Evolutionary conservation across 768 basidiomycete genomes (phyloP).

Genomic region (Podaxis mareebaensis): DNA sequence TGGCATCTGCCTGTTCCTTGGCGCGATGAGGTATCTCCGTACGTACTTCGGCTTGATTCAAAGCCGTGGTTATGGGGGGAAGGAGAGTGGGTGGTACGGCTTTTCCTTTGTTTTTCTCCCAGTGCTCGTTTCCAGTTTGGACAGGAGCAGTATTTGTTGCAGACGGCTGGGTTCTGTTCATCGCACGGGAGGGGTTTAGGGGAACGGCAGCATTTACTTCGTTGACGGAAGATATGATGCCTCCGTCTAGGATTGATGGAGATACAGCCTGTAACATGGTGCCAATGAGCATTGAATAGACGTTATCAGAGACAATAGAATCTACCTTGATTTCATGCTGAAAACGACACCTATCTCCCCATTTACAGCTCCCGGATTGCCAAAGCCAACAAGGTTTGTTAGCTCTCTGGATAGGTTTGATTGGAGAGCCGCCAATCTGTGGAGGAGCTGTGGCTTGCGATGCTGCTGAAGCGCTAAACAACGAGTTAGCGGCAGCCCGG

Average conservation of each 20-base stretch:
- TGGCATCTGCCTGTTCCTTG: too few species aligned
- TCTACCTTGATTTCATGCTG: constrained; percentile 6
- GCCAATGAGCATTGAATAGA: not conserved
- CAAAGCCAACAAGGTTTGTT: not conserved
- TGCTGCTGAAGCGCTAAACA: not conserved
- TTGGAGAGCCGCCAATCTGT: too few species aligned
- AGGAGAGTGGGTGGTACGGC: not conserved
- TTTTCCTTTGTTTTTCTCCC: not conserved
- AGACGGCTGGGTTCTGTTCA: not conserved
- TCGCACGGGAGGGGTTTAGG: not conserved
- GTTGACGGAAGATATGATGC: not conserved
- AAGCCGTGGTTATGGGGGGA: not conserved
- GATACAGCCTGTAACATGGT: not conserved
- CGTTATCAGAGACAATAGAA: not conserved
- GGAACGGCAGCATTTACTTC: not conserved
- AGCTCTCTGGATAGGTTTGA: not conserved
- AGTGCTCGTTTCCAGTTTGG: not conserved
- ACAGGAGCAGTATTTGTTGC: not conserved
- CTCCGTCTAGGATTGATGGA: not conserved
- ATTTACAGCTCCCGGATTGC: constrained; percentile 4
- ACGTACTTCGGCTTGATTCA: not conserved
- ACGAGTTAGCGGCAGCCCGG: not conserved
- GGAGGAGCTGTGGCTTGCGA: not conserved
- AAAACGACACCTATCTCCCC: constrained; percentile 12
- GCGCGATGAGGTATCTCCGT: not conserved